A percentile compares a stretch with the other conserved stretches of the same genome.
Conservation (phyloP, 148 eudicot species). For the Cornus controversa region DNA sequence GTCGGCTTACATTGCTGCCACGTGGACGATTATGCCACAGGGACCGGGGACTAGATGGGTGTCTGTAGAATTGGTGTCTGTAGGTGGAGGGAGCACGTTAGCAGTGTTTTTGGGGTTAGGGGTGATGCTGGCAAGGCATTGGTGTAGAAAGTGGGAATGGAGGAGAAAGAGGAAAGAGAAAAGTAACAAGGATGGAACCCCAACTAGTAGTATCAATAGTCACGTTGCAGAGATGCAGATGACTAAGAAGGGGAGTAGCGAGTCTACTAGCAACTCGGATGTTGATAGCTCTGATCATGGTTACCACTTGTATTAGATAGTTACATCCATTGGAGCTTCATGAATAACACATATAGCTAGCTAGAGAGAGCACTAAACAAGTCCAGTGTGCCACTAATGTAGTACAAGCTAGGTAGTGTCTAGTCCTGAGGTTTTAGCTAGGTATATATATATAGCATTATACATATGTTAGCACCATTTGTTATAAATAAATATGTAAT, state of each 20-base stretch:
- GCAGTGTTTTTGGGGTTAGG: conserved; percentile 17
- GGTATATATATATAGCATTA: neutral
- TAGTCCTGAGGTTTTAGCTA: neutral
- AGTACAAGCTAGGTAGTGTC: neutral
- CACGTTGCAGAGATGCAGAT: conserved; percentile 12
- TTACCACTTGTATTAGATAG: conserved; percentile 12
- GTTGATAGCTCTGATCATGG: conserved; percentile 30
- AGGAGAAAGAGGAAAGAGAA: conserved; percentile 19
- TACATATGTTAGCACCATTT: too few relatives aligned
- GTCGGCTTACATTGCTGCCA: conserved; percentile 16
- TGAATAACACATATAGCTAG: too few relatives aligned
- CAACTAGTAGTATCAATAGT: conserved; percentile 14
- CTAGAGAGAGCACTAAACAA: neutral
- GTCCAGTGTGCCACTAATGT: neutral
- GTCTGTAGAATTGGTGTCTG: neutral
- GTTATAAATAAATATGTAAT: too few relatives aligned
- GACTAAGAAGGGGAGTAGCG: conserved; percentile 4
- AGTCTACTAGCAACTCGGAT: conserved; percentile 21
- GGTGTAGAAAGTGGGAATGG: conserved; percentile 21
- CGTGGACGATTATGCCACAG: conserved; percentile 19
- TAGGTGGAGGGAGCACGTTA: conserved; percentile 21
- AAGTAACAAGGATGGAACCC: conserved; percentile 26
- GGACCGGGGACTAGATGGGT: conserved; percentile 12
- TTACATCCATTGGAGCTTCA: neutral
- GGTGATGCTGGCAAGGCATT: conserved; percentile 15